phyloP scores from a whole-genome alignment of 1,284 basidiomycete species.

The Sphaerobolus stellatus region DNA sequence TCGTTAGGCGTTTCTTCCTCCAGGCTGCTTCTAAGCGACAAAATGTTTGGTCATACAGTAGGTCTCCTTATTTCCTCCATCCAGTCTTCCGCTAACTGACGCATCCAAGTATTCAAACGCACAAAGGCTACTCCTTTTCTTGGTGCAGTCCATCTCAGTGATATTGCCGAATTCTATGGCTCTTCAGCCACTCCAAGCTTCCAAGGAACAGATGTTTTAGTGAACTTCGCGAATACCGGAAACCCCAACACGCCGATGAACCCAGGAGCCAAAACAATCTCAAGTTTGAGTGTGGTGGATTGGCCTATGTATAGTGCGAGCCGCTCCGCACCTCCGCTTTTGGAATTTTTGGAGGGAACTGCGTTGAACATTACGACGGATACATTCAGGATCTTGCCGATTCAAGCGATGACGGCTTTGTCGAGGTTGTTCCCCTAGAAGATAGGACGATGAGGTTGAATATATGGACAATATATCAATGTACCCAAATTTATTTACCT shows the following conservation, averaged over 20 bases:
- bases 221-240: constrained; percentile 2
- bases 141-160: constrained; percentile 16
- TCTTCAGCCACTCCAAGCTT: constrained; percentile 15
- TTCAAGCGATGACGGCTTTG: neutral
- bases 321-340: constrained; percentile 4
- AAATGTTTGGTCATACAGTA: constrained; percentile 11
- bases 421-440: neutral
- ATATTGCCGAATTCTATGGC: constrained; percentile 22
- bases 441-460: too few species aligned
- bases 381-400: constrained; percentile 12
- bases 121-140: constrained; percentile 4
- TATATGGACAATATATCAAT: too few species aligned
- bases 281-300: constrained; percentile 2
- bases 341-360: constrained; percentile 20
- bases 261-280: neutral
- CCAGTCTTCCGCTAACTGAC: neutral
- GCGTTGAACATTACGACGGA: constrained; percentile 17
- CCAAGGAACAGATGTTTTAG: constrained; percentile 19
- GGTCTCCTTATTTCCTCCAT: neutral
- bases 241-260: constrained; percentile 3
- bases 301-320: constrained; percentile 17
- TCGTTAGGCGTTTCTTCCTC: constrained; percentile 11
- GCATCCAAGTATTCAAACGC: constrained; percentile 7
- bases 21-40: constrained; percentile 1
- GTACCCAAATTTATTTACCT: too few species aligned